These are phyloP conservation scores for Carex cristatella DNA, from an alignment of 176 grass and related monocot genomes.

Conservation along the genomic window DNA sequence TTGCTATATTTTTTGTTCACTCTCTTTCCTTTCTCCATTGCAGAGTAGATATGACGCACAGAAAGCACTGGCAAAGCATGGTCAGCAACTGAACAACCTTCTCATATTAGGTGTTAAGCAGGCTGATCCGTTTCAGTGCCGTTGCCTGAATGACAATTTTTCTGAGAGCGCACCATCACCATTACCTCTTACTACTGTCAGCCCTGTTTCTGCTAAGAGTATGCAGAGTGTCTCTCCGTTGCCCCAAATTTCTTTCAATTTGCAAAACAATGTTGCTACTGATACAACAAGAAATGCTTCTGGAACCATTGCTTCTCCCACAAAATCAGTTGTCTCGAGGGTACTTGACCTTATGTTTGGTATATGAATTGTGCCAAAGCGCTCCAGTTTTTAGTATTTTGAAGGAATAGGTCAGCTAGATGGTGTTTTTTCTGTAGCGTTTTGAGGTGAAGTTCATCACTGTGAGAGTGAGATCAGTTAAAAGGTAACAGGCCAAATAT, in stretches of 20 bases:
- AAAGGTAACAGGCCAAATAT: background rate
- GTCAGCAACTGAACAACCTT: slow-evolving; percentile 67
- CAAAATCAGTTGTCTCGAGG: slow-evolving; percentile 68
- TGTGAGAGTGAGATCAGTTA: background rate
- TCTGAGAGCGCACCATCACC: slow-evolving; percentile 25
- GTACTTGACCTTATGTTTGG: slow-evolving; percentile 91
- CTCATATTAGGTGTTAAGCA: slow-evolving; percentile 78
- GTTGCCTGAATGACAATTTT: slow-evolving; percentile 47
- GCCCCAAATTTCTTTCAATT: slow-evolving; percentile 28
- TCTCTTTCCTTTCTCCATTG: background rate
- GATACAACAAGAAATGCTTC: slow-evolving; percentile 18
- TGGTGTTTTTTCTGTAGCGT: background rate
- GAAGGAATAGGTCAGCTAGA: background rate
- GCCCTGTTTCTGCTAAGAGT: slow-evolving; percentile 25
- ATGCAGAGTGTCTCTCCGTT: slow-evolving; percentile 19
- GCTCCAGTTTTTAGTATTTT: background rate
- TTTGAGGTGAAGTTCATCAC: background rate
- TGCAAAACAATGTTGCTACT: slow-evolving; percentile 28
- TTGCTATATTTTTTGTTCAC: slow-evolving; percentile 5
- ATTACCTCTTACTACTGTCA: slow-evolving; percentile 34
- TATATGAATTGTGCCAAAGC: slow-evolving; percentile 37
- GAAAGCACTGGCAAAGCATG: slow-evolving; percentile 67
- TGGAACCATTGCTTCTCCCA: slow-evolving; percentile 69
- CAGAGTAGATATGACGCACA: slow-evolving; percentile 66
- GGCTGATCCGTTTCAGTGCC: slow-evolving; percentile 58